Base-by-base conservation (phyloP, 2,329 filamentous ascomycete genomes). In the Fusarium graminum region DNA sequence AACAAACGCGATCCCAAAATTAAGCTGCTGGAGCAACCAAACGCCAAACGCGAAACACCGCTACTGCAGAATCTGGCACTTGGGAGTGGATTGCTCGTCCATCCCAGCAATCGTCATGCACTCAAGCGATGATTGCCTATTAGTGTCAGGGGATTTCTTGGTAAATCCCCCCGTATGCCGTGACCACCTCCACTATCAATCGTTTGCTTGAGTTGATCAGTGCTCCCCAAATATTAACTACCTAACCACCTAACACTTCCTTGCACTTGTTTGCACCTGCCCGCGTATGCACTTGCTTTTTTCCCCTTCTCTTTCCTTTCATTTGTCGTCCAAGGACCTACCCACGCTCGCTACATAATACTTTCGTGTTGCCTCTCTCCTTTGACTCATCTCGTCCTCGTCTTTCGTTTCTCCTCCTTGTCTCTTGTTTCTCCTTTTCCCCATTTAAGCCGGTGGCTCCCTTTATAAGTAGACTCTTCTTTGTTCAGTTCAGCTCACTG, bases 21-120 rank as follows among this genome's bases (percentile, higher is more conserved):
- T 7, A 41, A 22, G 22, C 52, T 52, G 29, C 52, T 52, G 9
- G 25, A 52, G 52, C 36, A 52, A 55, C 14, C 38, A 52, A 41
- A 34, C 19, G 43, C 13, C n/a, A 43, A 28, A 43, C 17, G 29
- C 12, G 6, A 22, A 22, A 22, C 22, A 22, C 17, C 8, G 30
- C 30, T 5, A 14, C 10, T 34, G 7, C 13, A 5, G 30, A 12
- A 22, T 22, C 22, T 22, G 22, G 22, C 22, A 22, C 22, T 22
- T 22, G 22, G 22, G 22, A 22, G 29, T 32, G 11, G 29, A 32
- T 32, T 32, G 29, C 29, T 32, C 29, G 29, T 12, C 29, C 30
- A 5, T 12, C 29, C 30, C 5, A 34, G 13, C 30, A 14, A 34
- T 34, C 6, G 30, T 14, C 30, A 34, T 34, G 13, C 28, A 29